Conservation (phyloP, 352 stramenopile genomes). For the Globisporangium nodosum region DNA sequence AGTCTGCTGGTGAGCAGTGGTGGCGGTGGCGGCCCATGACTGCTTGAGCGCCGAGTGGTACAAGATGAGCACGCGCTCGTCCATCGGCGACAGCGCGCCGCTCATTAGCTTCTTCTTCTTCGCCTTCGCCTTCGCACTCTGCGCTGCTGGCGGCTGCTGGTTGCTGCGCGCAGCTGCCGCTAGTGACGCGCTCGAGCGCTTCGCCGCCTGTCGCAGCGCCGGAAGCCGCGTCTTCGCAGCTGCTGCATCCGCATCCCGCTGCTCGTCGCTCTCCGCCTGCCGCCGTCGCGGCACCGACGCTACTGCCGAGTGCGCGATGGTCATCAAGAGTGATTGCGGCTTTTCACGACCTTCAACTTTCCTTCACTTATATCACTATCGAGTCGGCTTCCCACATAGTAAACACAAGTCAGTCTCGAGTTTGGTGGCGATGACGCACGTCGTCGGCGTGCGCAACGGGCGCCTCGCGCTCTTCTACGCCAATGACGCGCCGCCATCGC, state of each 20-base stretch:
- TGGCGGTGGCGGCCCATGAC: conserved; percentile 4
- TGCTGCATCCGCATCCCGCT: not conserved
- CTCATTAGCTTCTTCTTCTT: not conserved
- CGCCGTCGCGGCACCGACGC: not conserved
- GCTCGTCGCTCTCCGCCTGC: not conserved
- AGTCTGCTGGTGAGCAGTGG: not conserved
- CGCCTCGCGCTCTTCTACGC: conserved; percentile 44
- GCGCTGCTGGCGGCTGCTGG: not conserved
- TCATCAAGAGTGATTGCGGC: not conserved
- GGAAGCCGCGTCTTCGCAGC: not conserved
- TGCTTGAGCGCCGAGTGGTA: conserved; percentile 55
- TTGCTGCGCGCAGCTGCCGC: not conserved
- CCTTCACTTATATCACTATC: not conserved
- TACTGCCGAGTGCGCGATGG: not conserved
- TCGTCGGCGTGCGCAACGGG: conserved; percentile 59
- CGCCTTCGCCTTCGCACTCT: not conserved
- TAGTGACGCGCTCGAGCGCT: not conserved
- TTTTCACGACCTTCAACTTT: not conserved
- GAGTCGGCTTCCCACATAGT: no score
- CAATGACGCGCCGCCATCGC: conserved; percentile 6
- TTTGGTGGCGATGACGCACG: conserved; percentile 17
- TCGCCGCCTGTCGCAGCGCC: not conserved
- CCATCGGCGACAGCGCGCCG: conserved; percentile 25
- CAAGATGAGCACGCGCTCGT: conserved; percentile 57
- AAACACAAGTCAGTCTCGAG: not conserved